Evolutionary conservation across 176 grass and related monocot genomes (phyloP), one percentile per base, ranked within the genome.

Genomic region (Dendrocalamus sinicus): DNA sequence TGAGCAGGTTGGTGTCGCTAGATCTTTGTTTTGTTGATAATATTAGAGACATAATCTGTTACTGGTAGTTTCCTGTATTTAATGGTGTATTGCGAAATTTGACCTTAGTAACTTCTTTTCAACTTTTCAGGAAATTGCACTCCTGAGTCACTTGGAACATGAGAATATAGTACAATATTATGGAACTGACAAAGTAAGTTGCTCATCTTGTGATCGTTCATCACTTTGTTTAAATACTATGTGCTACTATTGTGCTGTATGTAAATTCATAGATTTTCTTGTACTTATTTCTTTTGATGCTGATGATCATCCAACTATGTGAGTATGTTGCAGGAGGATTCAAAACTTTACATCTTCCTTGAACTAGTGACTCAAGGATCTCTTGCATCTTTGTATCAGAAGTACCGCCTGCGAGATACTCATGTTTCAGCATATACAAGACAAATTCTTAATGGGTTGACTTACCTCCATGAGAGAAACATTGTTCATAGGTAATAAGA

Each of bases 151-250:
- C 86, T 99, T 99, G 83, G 91, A 99, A 77, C 94, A 99, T 58
- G 97, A 99, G 84, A 99, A 99, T 88, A 96, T 99, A 83, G 97
- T 99, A 50, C 97, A 99, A 12, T 99, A 99, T 74, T 94, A 94
- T 77, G 97, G 97, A 86, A 99, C 97, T n/a, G 92, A 94, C 78
- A 96, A 94, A 95, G 96, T 96, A 94, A 91, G 81, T 85, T 83
- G 64, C 67, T 40, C 9, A 53, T 89, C 32, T 67, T 88, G 30
- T 6, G 6, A 50, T 23, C 23, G 4, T 64, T 50, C 53, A 76
- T 70, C 53, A 57, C 16, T 43, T 61, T 63, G 35, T 76, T 91
- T 23, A 14, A 53, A 70, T 73, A 80, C 5, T 40, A 44, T 75
- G 12, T 55, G 16, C 22, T 13, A 4, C 22, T 13, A 6, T 80